Base-by-base conservation (phyloP, 441 rosid genomes). In the Raphanus hybrid region DNA sequence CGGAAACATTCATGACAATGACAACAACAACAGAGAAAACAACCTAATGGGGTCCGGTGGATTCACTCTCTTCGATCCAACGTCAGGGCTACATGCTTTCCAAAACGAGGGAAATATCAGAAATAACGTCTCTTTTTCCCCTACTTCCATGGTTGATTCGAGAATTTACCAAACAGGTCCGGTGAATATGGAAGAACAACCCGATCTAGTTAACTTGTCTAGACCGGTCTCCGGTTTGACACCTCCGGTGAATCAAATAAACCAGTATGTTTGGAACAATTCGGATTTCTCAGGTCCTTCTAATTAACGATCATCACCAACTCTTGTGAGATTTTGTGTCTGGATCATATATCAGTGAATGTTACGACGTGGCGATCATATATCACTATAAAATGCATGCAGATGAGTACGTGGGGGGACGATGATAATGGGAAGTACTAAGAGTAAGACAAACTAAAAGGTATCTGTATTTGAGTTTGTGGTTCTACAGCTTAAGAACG, bases 111-210 rank as follows among this genome's bases (percentile, higher is more conserved):
- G 68, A 1, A 12, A 48, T 48, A n/a, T 43, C 11, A 14, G n/a
- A 57, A 62, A 71, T 60, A 70, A 57, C 50, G 60, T 64, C 4
- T 57, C 80, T 65, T 55, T 20, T 70, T 65, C 76, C 5, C 8
- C 78, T 16, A 12, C 75, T 62, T 64, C 72, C 3, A 74, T 74
- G 75, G 75, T 58, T 58, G 79, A 74, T 79, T 59, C 76, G 26
- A 59, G 75, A 23, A 60, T 6, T 70, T 75, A 70, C 20, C 75
- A 79, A 9, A 3, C 78, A 3, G 29, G 79, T 50, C 79, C 79
- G 5, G 76, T 80, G 5, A 80, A 80, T 73, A 80, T 75, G 82
- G 82, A 80, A 70, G 79, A 73, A 18, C 81, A 71, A 5, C 15
- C 69, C 0, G 35, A 39, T 66, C 1, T 54, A 60, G 73, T 29